Conservation (phyloP, 108 stramenopile species). For the Nannochloropsis salina region DNA sequence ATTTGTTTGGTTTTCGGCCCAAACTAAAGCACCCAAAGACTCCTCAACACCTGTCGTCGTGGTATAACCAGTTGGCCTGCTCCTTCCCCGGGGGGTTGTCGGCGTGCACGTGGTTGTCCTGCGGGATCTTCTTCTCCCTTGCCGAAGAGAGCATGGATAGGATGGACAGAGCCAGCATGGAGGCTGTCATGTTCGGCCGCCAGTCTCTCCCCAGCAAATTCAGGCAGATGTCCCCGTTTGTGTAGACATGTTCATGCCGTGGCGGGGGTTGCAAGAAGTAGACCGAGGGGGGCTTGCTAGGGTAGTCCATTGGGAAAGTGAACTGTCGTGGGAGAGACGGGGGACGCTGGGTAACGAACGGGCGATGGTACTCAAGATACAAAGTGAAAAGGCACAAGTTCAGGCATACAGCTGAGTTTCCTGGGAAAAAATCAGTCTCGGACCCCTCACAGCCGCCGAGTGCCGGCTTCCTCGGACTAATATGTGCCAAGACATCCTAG, state of each 20-base stretch:
- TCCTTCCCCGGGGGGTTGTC: constrained; percentile 74
- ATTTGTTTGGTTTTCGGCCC: too few relatives aligned
- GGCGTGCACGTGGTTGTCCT: constrained; percentile 83
- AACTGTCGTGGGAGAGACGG: not conserved
- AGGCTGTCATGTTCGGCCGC: constrained; percentile 90
- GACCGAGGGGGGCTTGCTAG: constrained; percentile 78
- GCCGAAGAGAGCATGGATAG: constrained; percentile 82
- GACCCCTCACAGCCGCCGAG: too few relatives aligned
- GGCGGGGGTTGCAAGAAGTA: constrained; percentile 77
- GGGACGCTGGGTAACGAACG: not conserved
- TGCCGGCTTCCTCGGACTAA: too few relatives aligned
- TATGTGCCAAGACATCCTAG: too few relatives aligned
- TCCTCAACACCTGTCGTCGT: constrained; percentile 70
- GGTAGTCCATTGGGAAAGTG: constrained; percentile 76
- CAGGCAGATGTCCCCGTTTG: constrained; percentile 95
- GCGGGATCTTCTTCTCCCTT: constrained; percentile 76
- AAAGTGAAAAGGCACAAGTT: too few relatives aligned
- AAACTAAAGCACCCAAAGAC: not conserved
- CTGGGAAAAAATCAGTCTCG: too few relatives aligned
- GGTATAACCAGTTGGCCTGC: constrained; percentile 89
- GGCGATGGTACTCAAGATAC: not conserved
- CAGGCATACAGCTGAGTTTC: too few relatives aligned
- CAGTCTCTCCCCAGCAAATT: constrained; percentile 81
- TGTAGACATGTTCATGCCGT: constrained; percentile 88
- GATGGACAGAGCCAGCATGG: constrained; percentile 70